Evolutionary conservation across 1,284 basidiomycete species (phyloP), one percentile per base, ranked within the genome.

Genomic region (Leccinum subrobustum): DNA sequence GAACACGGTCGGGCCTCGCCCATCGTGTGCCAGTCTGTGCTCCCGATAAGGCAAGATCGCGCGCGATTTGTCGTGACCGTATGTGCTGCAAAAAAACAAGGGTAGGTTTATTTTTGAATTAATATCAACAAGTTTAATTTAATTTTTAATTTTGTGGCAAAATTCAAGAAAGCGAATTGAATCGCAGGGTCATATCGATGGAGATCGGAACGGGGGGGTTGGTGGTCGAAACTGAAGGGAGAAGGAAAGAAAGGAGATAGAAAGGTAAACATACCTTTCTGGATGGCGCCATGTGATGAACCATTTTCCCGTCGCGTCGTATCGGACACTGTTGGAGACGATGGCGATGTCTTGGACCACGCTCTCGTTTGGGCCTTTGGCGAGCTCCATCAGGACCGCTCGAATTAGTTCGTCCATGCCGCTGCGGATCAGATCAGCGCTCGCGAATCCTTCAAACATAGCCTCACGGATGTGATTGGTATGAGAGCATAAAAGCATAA

Each of bases 391-490:
- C 29, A 97, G 81, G 5, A 96, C 91, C 1, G 91, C 91, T 53
- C 92, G 91, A 68, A 98, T 97, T 65, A 91, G 84, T 12, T 94
- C 95, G 12, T 88, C 87, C 94, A 97, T 97, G 31, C 95, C 95
- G 64, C 92, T 94, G 68, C 44, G 42, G 39, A 60, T 66, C 58
- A 67, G 47, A 33, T 42, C 56, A 29, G 47, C 31, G 11, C n/a
- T 18, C 12, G 11, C 37, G 9, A 33, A 27, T 25, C 23, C 4
- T 9, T 12, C 14, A 42, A 52, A 27, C 31, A 55, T 11, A 35
- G 35, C 14, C 52, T 54, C 65, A 42, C 48, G 31, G 53, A 68
- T 8, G 14, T 44, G 12, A 29, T 55, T 12, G 42, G 37, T 25
- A 62, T 67, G 66, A 57, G 50, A 31, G 25, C 29, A 53, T 18